Conservation (phyloP, 345 rosid species). For the Euphorbia pulcherrima region DNA sequence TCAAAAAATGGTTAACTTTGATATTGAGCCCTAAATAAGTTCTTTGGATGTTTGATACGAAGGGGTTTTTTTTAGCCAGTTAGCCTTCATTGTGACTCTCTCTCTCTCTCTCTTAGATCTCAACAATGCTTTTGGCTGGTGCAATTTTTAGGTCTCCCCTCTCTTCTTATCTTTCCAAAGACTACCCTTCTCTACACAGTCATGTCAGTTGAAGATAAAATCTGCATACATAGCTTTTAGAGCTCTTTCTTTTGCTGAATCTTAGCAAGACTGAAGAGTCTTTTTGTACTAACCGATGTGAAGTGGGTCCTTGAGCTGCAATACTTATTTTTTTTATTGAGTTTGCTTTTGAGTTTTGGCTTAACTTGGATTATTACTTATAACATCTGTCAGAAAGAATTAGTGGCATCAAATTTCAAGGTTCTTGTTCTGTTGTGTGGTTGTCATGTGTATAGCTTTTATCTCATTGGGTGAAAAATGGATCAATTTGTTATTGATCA, state of each 20-base stretch:
- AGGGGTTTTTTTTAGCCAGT: background rate
- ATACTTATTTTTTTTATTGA: background rate
- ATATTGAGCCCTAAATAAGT: background rate
- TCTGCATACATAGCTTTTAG: background rate
- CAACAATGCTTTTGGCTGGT: background rate
- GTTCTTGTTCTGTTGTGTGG: conserved; percentile 1
- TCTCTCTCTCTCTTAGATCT: background rate
- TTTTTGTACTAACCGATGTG: background rate
- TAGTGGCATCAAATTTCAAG: background rate
- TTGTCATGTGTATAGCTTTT: background rate
- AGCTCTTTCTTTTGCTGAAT: background rate
- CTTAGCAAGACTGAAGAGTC: background rate
- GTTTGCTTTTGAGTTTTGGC: background rate
- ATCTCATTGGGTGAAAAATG: background rate
- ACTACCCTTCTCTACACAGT: background rate
- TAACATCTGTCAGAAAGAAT: background rate
- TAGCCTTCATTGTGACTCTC: background rate
- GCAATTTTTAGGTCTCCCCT: background rate
- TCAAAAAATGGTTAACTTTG: background rate
- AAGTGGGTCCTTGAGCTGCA: background rate
- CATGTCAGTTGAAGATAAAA: background rate
- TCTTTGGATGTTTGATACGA: background rate
- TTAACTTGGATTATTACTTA: background rate
- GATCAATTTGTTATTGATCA: background rate
- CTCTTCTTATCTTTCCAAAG: background rate